A percentile compares a stretch with the other conserved stretches of the same genome.
phyloP scores from a whole-genome alignment of 2,329 filamentous ascomycete species.

The Mycosphaerella sp. region DNA sequence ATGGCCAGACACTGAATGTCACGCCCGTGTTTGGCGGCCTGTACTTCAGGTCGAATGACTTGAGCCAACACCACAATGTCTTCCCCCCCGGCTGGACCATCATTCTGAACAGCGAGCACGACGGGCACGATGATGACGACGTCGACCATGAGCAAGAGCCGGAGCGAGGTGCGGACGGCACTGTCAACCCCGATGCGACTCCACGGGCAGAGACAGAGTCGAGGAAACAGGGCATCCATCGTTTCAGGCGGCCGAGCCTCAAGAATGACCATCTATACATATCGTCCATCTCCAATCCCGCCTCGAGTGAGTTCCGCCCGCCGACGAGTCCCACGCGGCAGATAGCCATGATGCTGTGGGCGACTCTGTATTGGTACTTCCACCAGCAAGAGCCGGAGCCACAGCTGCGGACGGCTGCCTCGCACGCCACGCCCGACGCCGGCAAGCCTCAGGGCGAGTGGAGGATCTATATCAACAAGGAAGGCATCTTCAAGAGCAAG shows the following conservation, averaged over 20 bases:
- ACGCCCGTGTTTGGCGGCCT: slow-evolving; percentile 85
- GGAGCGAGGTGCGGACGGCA: slow-evolving; percentile 12
- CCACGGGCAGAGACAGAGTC: slow-evolving; percentile 19
- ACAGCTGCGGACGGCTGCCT: slow-evolving; percentile 56
- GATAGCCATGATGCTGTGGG: slow-evolving; percentile 95
- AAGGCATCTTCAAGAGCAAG: slow-evolving; percentile 79
- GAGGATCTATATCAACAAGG: slow-evolving; percentile 74
- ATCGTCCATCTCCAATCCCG: slow-evolving; percentile 81
- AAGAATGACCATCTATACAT: slow-evolving; percentile 80
- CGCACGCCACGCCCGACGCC: slow-evolving; percentile 54
- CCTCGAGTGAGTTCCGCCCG: slow-evolving; percentile 70
- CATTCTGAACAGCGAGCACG: slow-evolving; percentile 61
- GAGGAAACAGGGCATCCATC: slow-evolving; percentile 46
- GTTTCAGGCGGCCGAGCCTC: slow-evolving; percentile 69
- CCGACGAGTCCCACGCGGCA: slow-evolving; percentile 75
- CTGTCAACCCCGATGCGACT: slow-evolving; percentile 11
- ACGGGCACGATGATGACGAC: slow-evolving; percentile 36
- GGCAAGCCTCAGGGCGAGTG: slow-evolving; percentile 80
- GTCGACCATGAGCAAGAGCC: slow-evolving; percentile 36
- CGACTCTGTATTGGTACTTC: slow-evolving; percentile 95
- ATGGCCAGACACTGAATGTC: slow-evolving; percentile 77
- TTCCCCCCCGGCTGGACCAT: slow-evolving; percentile 89
- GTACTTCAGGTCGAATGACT: slow-evolving; percentile 77
- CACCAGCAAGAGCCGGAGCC: slow-evolving; percentile 70
- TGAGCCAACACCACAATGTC: slow-evolving; percentile 60